phyloP scores from a whole-genome alignment of 805 yeast species.

The Saccharomycopsis babjevae region DNA sequence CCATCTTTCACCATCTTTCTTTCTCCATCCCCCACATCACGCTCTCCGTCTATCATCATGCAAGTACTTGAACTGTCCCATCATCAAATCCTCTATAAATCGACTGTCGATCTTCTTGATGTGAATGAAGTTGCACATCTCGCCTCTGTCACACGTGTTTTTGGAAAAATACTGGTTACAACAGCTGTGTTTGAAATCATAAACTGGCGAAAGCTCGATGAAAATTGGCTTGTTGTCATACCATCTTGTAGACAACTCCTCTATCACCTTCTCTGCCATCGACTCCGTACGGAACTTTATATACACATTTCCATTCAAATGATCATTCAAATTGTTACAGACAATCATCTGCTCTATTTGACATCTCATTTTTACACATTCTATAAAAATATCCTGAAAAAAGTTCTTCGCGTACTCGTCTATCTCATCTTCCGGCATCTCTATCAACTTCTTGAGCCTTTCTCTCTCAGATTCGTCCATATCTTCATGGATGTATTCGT shows the following conservation, averaged over 20 bases:
- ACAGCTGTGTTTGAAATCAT: conserved; percentile 56
- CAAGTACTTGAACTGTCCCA: conserved; percentile 28
- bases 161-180: conserved; percentile 62
- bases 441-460: conserved; percentile 19
- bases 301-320: conserved; percentile 79
- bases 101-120: conserved; percentile 43
- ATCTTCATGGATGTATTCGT: background rate
- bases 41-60: background rate
- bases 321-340: conserved; percentile 76
- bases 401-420: conserved; percentile 48
- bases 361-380: conserved; percentile 37
- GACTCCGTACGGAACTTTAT: conserved; percentile 45
- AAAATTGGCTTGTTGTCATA: conserved; percentile 68
- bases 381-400: conserved; percentile 62
- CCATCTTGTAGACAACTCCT: conserved; percentile 70
- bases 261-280: conserved; percentile 52
- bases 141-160: conserved; percentile 61
- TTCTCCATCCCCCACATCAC: background rate
- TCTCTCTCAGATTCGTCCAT: conserved; percentile 10
- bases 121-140: conserved; percentile 83
- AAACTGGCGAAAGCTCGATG: conserved; percentile 70
- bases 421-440: conserved; percentile 24
- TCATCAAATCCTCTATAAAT: conserved; percentile 33
- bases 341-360: conserved; percentile 55
- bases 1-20: background rate